Base-by-base conservation (phyloP, 2,329 filamentous ascomycete species). In the Sphaerulina musiva region DNA sequence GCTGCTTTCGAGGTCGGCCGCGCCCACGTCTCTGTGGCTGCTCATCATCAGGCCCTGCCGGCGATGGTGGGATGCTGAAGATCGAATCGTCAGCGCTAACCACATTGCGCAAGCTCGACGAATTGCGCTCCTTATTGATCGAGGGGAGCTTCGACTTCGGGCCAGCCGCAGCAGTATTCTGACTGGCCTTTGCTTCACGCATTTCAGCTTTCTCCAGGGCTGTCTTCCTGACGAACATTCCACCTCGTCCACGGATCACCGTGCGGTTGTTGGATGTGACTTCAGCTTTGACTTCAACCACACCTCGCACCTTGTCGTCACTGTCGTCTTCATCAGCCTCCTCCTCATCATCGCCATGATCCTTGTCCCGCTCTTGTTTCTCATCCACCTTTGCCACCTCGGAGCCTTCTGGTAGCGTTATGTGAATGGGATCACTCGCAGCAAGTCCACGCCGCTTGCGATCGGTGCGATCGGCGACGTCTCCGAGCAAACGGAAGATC, bases 81-180 rank as follows among this genome's bases (percentile, higher is more conserved):
- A 43, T 20, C 34, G 61, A 50, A 14, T 66, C 65, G 12, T 63
- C 48, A 2, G 58, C 62, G 48, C 62, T 65, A n/a, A 58, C 55
- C 6, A 66, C 65, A 40, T 64, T 62, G 3, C 65, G 64, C 23
- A 67, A 41, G 11, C 55, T 59, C n/a, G 64, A 64, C 20, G 51
- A 52, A 53, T 58, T 66, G 36, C 61, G 62, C 32, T 63, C 57
- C 42, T 63, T 66, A 56, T 61, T 64, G 31, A 66, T 55, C 9
- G 48, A 51, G 17, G 58, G 60, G 9, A 64, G 51, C 26, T 57
- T 62, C 4, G 59, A 51, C 44, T 55, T 61, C 14, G 51, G n/a
- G 14, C 14, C 11, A 12, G n/a, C 23, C 7, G 17, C 17, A 26
- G 40, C 26, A 14, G 40, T 29, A 10, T 43, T 17, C 29, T 44